Evolutionary conservation across 768 basidiomycete species (phyloP), one percentile per base, ranked within the genome.

Genomic region (Vishniacozyma victoriae): DNA sequence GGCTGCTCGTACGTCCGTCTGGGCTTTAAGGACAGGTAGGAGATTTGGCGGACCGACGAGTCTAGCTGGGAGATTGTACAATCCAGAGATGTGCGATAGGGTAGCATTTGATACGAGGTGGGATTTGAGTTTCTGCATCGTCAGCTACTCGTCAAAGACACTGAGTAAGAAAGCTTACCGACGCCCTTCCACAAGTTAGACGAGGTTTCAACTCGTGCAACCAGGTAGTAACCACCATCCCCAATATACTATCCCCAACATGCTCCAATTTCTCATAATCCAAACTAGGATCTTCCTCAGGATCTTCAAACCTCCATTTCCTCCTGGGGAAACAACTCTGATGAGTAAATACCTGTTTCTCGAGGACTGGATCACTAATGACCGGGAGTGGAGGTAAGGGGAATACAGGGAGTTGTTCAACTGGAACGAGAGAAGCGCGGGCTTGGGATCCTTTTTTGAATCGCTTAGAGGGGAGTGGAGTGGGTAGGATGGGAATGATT

Each of bases 211-310:
- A 42, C 49, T 69, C 61, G 44, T 66, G 64, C 20, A 69, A 41
- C 64, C 64, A 69, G 33, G 64, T 60, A 22, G 67, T 69, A 15
- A 69, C 61, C 16, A 69, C 43, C 54, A 69, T 58, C 13, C 67
- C 67, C 5, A 69, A 38, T 14, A 69, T 62, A 35, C 50, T 54
- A 57, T 69, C 67, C 1, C 67, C 67, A 5, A 69, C 67, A 59
- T 66, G 64, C 40, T 69, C 67, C 3, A 69, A 46, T 57, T 69
- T 69, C 44, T 69, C 67, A 41, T 69, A 69, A 48, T 68, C 58
- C 24, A 48, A 50, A 13, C 52, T 47, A n/a, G 61, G 59, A 44
- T 48, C 35, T 20, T 57, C 57, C 2, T 33, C 33, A 3, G 60
- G 41, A 46, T 66, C 61, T 48, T 69, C 64, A 33, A 69, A 69